A percentile compares a stretch with the other conserved stretches of the same genome.
Evolutionary conservation across 768 basidiomycete genomes (phyloP).

Genomic region (Psilocybe cubensis): DNA sequence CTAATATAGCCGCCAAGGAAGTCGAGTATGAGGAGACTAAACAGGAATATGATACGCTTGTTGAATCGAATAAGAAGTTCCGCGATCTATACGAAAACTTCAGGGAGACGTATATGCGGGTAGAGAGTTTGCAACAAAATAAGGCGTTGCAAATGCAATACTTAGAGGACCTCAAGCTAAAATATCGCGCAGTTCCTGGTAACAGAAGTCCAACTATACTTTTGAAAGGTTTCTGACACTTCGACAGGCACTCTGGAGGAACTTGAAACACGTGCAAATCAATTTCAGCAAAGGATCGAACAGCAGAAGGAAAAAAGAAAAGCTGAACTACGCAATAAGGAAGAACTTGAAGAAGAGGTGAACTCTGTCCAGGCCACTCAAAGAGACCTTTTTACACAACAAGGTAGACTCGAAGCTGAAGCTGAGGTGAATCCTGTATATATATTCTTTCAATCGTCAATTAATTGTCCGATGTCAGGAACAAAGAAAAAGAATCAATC

Average conservation of each 20-base stretch:
- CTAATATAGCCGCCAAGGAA: conserved; percentile 69
- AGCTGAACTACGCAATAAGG: conserved; percentile 51
- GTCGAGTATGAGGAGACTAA: conserved; percentile 74
- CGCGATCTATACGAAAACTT: conserved; percentile 86
- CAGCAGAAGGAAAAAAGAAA: conserved; percentile 52
- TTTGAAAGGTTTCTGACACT: conserved; percentile 7
- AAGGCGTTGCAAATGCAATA: conserved; percentile 66
- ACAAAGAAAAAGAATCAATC: conserved; percentile 68
- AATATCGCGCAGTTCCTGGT: conserved; percentile 72
- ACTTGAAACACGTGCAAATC: conserved; percentile 56
- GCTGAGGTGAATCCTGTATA: conserved; percentile 53
- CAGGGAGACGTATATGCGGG: conserved; percentile 78
- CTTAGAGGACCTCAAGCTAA: conserved; percentile 62
- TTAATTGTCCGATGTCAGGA: conserved; percentile 45
- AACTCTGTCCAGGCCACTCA: conserved; percentile 51
- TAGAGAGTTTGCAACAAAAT: conserved; percentile 63
- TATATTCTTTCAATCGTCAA: not conserved
- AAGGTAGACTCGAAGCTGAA: conserved; percentile 74
- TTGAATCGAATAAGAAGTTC: conserved; percentile 74
- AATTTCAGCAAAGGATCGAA: conserved; percentile 62
- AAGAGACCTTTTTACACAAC: conserved; percentile 56
- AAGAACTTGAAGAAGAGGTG: conserved; percentile 68
- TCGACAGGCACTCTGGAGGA: conserved; percentile 75
- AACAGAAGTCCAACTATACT: conserved; percentile 17
- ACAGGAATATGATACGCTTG: conserved; percentile 63